These are phyloP conservation scores for Pascua sp. DNA, from an alignment of 1,284 basidiomycete genomes.

Conservation along the genomic window DNA sequence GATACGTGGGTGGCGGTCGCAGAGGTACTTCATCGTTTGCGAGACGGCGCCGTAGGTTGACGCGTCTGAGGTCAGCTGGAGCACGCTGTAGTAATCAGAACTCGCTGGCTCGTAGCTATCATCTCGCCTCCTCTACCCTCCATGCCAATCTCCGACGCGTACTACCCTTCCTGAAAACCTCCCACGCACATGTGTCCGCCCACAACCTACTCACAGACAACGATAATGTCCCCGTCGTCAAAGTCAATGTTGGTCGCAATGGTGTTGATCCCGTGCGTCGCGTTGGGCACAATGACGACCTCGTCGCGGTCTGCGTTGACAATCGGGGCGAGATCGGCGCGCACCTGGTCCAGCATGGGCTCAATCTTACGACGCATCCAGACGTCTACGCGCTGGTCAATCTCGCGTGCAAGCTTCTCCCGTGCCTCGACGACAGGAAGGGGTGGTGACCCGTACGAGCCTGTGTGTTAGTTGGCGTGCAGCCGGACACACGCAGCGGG, in stretches of 20 bases:
- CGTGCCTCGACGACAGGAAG: constrained; percentile 58
- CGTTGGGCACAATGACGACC: constrained; percentile 62
- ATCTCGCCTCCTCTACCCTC: too few relatives aligned
- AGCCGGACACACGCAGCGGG: too few relatives aligned
- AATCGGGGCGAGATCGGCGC: constrained; percentile 58
- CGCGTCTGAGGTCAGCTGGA: constrained; percentile 51
- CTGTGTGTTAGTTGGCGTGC: constrained; percentile 41
- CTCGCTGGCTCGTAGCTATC: too few relatives aligned
- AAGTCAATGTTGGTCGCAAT: constrained; percentile 62
- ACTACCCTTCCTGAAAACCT: too few relatives aligned
- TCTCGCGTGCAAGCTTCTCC: constrained; percentile 52
- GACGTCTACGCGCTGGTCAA: constrained; percentile 63
- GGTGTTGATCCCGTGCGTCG: constrained; percentile 65
- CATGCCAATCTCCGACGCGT: too few relatives aligned
- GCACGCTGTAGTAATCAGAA: neutral
- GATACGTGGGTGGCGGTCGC: constrained; percentile 60
- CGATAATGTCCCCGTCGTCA: constrained; percentile 55
- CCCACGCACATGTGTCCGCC: too few relatives aligned
- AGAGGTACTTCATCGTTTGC: constrained; percentile 59
- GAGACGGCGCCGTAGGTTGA: constrained; percentile 65
- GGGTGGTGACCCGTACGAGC: constrained; percentile 67
- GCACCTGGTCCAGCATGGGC: constrained; percentile 51
- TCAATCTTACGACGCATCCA: constrained; percentile 57
- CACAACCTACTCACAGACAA: constrained; percentile 49
- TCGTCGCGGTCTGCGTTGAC: constrained; percentile 62